Evolutionary conservation across 1,284 basidiomycete species (phyloP).

Genomic region (Pseudozyma hubeiensis): DNA sequence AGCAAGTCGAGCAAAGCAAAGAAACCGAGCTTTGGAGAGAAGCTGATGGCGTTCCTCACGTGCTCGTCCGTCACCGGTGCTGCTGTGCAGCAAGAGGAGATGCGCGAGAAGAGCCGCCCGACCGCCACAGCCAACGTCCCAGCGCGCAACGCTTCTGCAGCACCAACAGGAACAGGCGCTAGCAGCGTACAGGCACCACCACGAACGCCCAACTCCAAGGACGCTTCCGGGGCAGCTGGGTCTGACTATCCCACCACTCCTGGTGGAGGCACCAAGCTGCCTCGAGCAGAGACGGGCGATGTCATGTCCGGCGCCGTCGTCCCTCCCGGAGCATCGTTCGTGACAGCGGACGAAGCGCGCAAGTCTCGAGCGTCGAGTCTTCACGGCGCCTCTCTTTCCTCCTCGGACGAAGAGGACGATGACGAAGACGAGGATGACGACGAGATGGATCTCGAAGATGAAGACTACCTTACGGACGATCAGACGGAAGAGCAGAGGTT

Average conservation of each 20-base stretch:
- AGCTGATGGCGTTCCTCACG: slow-evolving; percentile 51
- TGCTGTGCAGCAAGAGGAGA: slow-evolving; percentile 37
- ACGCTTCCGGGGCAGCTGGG: not conserved
- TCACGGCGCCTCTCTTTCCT: not conserved
- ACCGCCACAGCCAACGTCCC: slow-evolving; percentile 1
- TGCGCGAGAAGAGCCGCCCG: slow-evolving; percentile 31
- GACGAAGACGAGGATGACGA: slow-evolving; percentile 67
- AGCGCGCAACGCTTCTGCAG: slow-evolving; percentile 6
- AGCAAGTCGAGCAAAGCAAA: not conserved
- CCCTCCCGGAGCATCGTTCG: slow-evolving; percentile 77
- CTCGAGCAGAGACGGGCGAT: slow-evolving; percentile 74
- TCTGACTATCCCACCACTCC: slow-evolving; percentile 40
- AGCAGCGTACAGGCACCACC: slow-evolving; percentile 15
- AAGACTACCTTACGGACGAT: slow-evolving; percentile 70
- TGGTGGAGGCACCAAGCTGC: slow-evolving; percentile 64
- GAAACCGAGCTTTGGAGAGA: slow-evolving; percentile 32
- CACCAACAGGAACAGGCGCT: slow-evolving; percentile 4
- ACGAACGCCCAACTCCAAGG: slow-evolving; percentile 31
- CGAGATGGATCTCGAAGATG: slow-evolving; percentile 70
- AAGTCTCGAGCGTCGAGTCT: slow-evolving; percentile 15
- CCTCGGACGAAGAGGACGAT: slow-evolving; percentile 15
- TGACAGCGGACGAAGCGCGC: slow-evolving; percentile 43
- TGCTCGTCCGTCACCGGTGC: slow-evolving; percentile 39
- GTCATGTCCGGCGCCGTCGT: slow-evolving; percentile 78
- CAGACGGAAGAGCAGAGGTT: slow-evolving; percentile 83